Percentiles rank a stretch among this genome's conserved stretches.
Evolutionary conservation across 2,329 filamentous ascomycete species (phyloP).

Genomic region (Fusarium sulawesiense): DNA sequence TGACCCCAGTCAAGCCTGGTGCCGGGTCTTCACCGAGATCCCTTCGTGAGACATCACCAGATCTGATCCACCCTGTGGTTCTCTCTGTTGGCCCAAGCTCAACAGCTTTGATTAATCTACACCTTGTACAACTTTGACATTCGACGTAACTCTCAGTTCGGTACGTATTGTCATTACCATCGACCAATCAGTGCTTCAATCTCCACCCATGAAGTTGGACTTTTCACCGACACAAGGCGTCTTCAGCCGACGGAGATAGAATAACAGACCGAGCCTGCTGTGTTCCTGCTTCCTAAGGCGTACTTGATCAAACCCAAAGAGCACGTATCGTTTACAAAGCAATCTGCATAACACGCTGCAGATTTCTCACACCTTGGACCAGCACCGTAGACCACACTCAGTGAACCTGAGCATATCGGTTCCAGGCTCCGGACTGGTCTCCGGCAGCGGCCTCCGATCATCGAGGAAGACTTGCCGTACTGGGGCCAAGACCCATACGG

Average conservation of each 20-base stretch:
- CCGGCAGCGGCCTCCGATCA: slow-evolving; percentile 20
- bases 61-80: slow-evolving; percentile 27
- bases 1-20: slow-evolving; percentile 15
- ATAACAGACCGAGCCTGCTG: slow-evolving; percentile 4
- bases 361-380: background rate
- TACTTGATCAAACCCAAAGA: background rate
- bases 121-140: slow-evolving; percentile 12
- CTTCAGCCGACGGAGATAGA: slow-evolving; percentile 22
- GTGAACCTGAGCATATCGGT: background rate
- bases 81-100: slow-evolving; percentile 25
- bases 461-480: slow-evolving; percentile 7
- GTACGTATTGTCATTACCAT: background rate
- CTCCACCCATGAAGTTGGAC: slow-evolving; percentile 13
- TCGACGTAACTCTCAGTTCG: slow-evolving; percentile 9
- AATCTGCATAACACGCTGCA: background rate
- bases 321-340: background rate
- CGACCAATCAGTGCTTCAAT: slow-evolving; percentile 14
- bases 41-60: slow-evolving; percentile 39
- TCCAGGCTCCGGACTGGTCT: slow-evolving; percentile 18
- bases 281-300: background rate
- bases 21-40: slow-evolving; percentile 43
- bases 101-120: slow-evolving; percentile 12
- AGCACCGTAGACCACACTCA: background rate
- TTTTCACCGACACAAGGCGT: slow-evolving; percentile 38
- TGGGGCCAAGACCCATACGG: background rate